These are phyloP conservation scores for Phialemoniopsis sp. DNA, from an alignment of 2,329 filamentous ascomycete species.

Conservation along the genomic window DNA sequence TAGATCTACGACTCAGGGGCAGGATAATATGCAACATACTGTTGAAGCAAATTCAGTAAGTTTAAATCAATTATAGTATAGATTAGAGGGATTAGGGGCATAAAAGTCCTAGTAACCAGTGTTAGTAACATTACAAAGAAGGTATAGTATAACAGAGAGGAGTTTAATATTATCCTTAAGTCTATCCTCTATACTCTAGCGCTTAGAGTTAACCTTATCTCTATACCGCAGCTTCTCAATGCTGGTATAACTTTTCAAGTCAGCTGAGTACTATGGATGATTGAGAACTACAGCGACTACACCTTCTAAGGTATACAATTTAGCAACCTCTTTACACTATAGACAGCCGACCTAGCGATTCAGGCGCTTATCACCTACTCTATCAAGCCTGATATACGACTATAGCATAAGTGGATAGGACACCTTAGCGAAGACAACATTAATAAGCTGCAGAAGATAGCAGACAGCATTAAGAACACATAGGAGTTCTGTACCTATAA, in stretches of 20 bases:
- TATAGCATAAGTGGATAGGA: background rate
- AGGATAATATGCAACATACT: background rate
- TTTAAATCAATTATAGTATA: too few relatives aligned
- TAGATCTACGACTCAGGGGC: background rate
- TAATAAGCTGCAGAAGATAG: background rate
- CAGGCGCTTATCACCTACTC: background rate
- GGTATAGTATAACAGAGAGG: too few relatives aligned
- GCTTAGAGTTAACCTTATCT: background rate
- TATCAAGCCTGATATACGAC: background rate
- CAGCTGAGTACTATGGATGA: background rate
- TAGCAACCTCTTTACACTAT: background rate
- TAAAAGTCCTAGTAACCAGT: too few relatives aligned
- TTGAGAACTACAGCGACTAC: background rate
- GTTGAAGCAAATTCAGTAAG: background rate
- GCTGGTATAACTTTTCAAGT: background rate
- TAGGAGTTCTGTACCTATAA: background rate
- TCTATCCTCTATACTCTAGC: background rate
- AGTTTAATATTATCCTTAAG: background rate
- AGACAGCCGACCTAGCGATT: background rate
- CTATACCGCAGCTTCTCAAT: background rate
- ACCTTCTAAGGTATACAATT: background rate
- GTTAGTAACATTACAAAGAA: too few relatives aligned
- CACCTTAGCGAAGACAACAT: background rate
- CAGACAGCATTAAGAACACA: background rate
- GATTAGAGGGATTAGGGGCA: too few relatives aligned